Percentiles rank a stretch among this genome's conserved stretches.
Evolutionary conservation across 2,329 filamentous ascomycete species (phyloP).

Genomic region (Tolypocladium cylindrosporum): DNA sequence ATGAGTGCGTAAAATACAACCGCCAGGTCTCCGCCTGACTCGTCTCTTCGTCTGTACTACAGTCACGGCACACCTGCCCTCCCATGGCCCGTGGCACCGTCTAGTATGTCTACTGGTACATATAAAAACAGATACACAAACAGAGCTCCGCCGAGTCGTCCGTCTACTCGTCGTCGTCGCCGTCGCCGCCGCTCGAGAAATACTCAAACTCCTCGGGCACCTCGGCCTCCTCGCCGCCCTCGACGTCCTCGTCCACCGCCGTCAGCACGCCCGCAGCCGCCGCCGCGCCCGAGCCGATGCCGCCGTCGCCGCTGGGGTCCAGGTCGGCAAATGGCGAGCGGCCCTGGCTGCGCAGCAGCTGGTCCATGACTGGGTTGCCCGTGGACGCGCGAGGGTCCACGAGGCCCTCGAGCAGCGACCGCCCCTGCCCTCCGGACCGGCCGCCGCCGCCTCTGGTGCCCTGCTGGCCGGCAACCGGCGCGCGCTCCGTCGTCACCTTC

Average conservation of each 20-base stretch:
- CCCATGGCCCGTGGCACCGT: background rate
- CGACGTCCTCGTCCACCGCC: slow-evolving; percentile 76
- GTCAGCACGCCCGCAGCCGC: slow-evolving; percentile 74
- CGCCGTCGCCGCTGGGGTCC: slow-evolving; percentile 27
- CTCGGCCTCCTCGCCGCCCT: slow-evolving; percentile 62
- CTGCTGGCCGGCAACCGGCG: slow-evolving; percentile 41
- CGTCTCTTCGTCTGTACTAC: background rate
- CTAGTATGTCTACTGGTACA: background rate
- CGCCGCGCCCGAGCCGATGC: slow-evolving; percentile 42
- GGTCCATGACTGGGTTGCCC: slow-evolving; percentile 27
- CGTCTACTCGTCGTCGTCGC: slow-evolving; percentile 27
- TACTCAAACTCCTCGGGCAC: slow-evolving; percentile 70
- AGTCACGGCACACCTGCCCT: background rate
- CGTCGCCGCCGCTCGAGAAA: slow-evolving; percentile 49
- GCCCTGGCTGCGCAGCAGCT: slow-evolving; percentile 30
- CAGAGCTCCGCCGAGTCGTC: background rate
- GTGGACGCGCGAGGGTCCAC: slow-evolving; percentile 21
- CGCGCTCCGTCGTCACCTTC: slow-evolving; percentile 59
- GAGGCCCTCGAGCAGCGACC: slow-evolving; percentile 26
- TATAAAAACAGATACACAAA: background rate
- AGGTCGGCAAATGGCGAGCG: slow-evolving; percentile 19
- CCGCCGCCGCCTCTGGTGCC: slow-evolving; percentile 15
- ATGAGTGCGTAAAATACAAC: background rate
- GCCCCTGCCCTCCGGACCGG: slow-evolving; percentile 20
- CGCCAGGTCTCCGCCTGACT: background rate